A percentile compares a stretch with the other conserved stretches of the same genome.
phyloP scores from a whole-genome alignment of 768 basidiomycete species.

The Cystofilobasidium macerans region DNA sequence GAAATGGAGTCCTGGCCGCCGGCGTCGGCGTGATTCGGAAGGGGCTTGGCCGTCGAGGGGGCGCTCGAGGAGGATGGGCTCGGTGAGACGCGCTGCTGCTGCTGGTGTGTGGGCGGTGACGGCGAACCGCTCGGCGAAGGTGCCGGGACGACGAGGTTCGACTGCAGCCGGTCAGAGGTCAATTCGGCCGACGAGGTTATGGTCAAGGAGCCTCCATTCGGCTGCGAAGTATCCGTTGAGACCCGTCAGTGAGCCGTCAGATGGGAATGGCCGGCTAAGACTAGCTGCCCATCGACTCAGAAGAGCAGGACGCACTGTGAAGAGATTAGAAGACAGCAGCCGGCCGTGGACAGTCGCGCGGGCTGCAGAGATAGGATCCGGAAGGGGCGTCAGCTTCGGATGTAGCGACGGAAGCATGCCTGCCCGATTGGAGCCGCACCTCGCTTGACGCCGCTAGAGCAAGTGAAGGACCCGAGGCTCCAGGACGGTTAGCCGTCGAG shows the following conservation, averaged over 20 bases:
- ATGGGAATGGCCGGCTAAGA: too few relatives aligned
- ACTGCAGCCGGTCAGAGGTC: background rate
- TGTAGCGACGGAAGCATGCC: background rate
- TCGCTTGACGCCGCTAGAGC: conserved; percentile 2
- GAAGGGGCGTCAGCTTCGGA: background rate
- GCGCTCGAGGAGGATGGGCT: too few relatives aligned
- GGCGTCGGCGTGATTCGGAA: background rate
- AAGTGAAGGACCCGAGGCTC: background rate
- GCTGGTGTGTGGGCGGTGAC: background rate
- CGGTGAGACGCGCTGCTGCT: background rate
- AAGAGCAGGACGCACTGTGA: background rate
- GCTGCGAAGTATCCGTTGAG: background rate
- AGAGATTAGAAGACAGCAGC: background rate
- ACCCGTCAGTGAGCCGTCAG: too few relatives aligned
- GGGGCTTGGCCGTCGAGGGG: background rate
- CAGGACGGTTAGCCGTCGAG: background rate
- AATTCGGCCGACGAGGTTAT: background rate
- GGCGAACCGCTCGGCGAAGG: too few relatives aligned
- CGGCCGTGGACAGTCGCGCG: background rate
- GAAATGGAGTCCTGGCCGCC: background rate
- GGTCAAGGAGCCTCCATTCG: background rate
- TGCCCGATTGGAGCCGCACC: background rate
- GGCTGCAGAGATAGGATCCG: background rate
- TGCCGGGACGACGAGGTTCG: background rate
- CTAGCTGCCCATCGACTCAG: too few relatives aligned